Percentiles rank a stretch among this genome's conserved stretches.
Conservation (phyloP, 2,329 filamentous ascomycete genomes). For the Pestalotiopsis sp. region DNA sequence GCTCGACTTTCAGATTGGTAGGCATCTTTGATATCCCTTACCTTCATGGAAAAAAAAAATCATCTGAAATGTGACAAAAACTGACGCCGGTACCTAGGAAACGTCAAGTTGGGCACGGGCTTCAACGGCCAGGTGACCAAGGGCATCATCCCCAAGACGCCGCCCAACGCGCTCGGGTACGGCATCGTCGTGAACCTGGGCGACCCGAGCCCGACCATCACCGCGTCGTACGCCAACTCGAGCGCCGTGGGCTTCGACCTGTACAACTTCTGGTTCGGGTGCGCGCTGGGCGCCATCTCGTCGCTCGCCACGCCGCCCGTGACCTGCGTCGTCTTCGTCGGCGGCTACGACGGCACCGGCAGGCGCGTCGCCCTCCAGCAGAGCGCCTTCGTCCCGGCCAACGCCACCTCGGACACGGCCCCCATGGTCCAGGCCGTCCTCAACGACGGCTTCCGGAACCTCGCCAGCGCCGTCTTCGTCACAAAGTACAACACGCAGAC, state of each 20-base stretch:
- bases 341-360: background rate
- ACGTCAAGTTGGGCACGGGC: background rate
- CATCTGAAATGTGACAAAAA: no score
- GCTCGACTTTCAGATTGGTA: background rate
- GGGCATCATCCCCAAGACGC: background rate
- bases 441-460: background rate
- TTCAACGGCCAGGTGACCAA: background rate
- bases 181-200: background rate
- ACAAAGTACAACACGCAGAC: background rate
- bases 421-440: background rate
- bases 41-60: no score
- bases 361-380: background rate
- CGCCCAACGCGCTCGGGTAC: background rate
- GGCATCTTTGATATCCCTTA: background rate
- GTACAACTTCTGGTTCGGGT: background rate
- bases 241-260: background rate
- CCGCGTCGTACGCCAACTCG: background rate
- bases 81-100: background rate
- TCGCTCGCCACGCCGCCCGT: background rate
- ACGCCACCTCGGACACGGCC: background rate
- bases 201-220: background rate
- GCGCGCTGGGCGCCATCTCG: background rate
- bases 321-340: background rate
- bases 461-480: background rate
- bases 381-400: background rate